These are phyloP conservation scores for Sextonia rubra DNA, from an alignment of 164 flowering plant genomes.

Conservation along the genomic window DNA sequence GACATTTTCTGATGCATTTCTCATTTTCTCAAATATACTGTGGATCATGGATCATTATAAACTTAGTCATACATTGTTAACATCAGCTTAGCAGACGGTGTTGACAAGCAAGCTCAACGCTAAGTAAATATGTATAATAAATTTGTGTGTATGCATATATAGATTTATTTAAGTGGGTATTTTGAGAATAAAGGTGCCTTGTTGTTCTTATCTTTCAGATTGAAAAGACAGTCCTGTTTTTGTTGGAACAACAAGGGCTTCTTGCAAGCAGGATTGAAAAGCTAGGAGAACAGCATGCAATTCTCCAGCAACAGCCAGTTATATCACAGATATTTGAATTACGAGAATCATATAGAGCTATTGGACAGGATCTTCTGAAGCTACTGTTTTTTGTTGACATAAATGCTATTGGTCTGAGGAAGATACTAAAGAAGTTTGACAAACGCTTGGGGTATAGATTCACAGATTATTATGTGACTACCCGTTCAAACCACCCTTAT, in stretches of 20 bases:
- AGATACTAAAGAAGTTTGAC: slow-evolving; percentile 81
- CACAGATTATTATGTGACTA: slow-evolving; percentile 70
- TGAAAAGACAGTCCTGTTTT: slow-evolving; percentile 68
- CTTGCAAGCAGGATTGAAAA: slow-evolving; percentile 51
- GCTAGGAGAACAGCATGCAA: slow-evolving; percentile 44
- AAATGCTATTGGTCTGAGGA: slow-evolving; percentile 74
- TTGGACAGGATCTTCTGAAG: slow-evolving; percentile 63
- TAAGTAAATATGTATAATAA: not conserved
- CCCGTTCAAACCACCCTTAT: slow-evolving; percentile 82
- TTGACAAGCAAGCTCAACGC: not conserved
- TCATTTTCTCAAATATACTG: not conserved
- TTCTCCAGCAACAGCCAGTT: slow-evolving; percentile 30
- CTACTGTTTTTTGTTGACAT: slow-evolving; percentile 69
- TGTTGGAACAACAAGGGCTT: slow-evolving; percentile 75
- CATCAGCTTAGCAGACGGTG: not conserved
- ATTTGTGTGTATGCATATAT: too few species aligned
- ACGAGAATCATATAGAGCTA: slow-evolving; percentile 55
- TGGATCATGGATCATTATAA: not conserved
- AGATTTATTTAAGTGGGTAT: not conserved
- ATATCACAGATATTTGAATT: slow-evolving; percentile 35
- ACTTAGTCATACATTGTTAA: not conserved
- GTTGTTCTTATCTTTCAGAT: slow-evolving; percentile 37
- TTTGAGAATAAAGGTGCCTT: slow-evolving; percentile 1
- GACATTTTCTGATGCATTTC: not conserved
- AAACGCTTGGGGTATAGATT: slow-evolving; percentile 73